These are phyloP conservation scores for Moesziomyces antarcticus DNA, from an alignment of 1,284 basidiomycete species.

Conservation along the genomic window DNA sequence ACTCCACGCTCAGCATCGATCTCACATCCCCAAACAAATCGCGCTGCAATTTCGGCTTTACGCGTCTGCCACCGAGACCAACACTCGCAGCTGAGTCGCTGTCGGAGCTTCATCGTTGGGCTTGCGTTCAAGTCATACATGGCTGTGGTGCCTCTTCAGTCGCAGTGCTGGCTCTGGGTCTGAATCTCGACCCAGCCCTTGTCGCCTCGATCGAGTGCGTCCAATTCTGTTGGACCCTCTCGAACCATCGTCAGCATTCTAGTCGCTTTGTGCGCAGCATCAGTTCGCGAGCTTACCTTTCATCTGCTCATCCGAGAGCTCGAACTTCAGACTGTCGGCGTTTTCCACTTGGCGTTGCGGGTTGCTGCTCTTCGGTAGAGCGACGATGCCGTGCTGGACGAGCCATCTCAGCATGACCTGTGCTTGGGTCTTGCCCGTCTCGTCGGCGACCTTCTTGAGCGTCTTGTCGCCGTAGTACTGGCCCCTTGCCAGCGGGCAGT, in stretches of 20 bases:
- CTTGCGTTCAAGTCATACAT: too few relatives aligned
- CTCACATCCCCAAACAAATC: too few relatives aligned
- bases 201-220: slow-evolving; percentile 35
- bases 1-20: too few relatives aligned
- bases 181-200: slow-evolving; percentile 46
- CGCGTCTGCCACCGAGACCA: neutral
- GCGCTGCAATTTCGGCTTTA: slow-evolving; percentile 4
- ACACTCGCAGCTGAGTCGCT: too few relatives aligned
- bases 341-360: slow-evolving; percentile 80
- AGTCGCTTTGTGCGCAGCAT: too few relatives aligned
- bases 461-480: slow-evolving; percentile 69
- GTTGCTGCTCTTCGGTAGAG: slow-evolving; percentile 69
- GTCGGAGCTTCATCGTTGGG: too few relatives aligned
- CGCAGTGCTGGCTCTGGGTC: slow-evolving; percentile 33
- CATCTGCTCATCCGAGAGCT: slow-evolving; percentile 76
- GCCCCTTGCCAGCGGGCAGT: slow-evolving; percentile 84
- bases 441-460: slow-evolving; percentile 57
- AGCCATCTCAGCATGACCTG: slow-evolving; percentile 82
- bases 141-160: slow-evolving; percentile 1
- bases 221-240: slow-evolving; percentile 13
- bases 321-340: slow-evolving; percentile 77
- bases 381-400: slow-evolving; percentile 73
- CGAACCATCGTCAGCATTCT: neutral
- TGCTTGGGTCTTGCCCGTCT: slow-evolving; percentile 75
- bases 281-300: slow-evolving; percentile 23